A percentile compares a stretch with the other conserved stretches of the same genome.
phyloP scores from a whole-genome alignment of 805 yeast species.

The Yamadazyma endophytica region DNA sequence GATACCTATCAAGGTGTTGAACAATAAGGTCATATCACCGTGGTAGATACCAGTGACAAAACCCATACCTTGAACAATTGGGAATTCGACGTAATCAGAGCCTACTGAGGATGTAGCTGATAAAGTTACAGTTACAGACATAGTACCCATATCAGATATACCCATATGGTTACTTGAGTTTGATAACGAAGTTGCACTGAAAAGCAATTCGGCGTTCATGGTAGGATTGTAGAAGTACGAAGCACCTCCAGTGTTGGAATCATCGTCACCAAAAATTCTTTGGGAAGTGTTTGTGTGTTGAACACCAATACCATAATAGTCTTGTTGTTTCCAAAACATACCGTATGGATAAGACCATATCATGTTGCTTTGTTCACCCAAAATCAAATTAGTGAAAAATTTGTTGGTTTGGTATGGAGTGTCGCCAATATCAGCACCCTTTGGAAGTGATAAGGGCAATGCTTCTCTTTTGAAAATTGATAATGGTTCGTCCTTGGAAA shows the following conservation, averaged over 20 bases:
- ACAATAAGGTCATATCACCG: conserved; percentile 47
- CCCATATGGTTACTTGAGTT: conserved; percentile 32
- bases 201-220: conserved; percentile 49
- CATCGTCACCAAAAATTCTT: conserved; percentile 44
- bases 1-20: conserved; percentile 24
- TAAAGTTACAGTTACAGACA: conserved; percentile 47
- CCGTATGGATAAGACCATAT: conserved; percentile 68
- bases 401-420: conserved; percentile 65
- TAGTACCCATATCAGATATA: conserved; percentile 44
- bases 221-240: conserved; percentile 55
- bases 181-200: conserved; percentile 50
- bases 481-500: conserved; percentile 31
- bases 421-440: conserved; percentile 41
- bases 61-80: conserved; percentile 81
- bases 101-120: conserved; percentile 24
- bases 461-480: conserved; percentile 42
- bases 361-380: conserved; percentile 50
- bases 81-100: conserved; percentile 45
- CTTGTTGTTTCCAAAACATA: conserved; percentile 48
- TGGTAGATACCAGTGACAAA: conserved; percentile 63
- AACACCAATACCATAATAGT: conserved; percentile 56
- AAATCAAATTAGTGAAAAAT: conserved; percentile 63
- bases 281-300: conserved; percentile 48
- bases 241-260: conserved; percentile 42
- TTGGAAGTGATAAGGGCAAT: conserved; percentile 44